Base-by-base conservation (phyloP, 2,329 filamentous ascomycete species). In the Aspergillus neoniger region DNA sequence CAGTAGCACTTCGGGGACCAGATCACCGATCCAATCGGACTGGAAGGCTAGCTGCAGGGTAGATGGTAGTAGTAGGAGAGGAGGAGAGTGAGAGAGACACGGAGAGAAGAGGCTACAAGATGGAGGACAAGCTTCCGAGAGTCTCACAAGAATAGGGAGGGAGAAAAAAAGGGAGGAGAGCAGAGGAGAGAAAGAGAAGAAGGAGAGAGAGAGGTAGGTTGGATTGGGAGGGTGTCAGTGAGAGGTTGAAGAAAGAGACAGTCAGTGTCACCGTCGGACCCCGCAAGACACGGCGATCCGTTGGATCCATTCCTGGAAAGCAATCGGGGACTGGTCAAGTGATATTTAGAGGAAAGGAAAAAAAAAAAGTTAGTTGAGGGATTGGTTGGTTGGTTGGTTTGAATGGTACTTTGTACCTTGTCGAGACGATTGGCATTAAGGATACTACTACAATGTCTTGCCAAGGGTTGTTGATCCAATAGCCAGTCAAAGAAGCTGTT, bases 1-100 rank as follows among this genome's bases (percentile, higher is more conserved):
- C 23, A 25, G 21, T 32, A n/a, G 47, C 47, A 28, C 47, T 15
- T 50, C n/a, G 47, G 23, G 23, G 47, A 28, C n/a, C 25, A 50
- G 17, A 30, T 30, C 15, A n/a, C 44, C 36, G 32, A 30, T 51
- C 36, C 44, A 50, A 59, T 62, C 21, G 58, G 43, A 51, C 30
- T 59, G 32, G 53, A 32, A 19, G 56, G 48, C 55, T 49, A 63
- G 48, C 30, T 41, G 43, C 58, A 58, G 41, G 60, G 58, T 55
- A 41, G 48, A 23, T 44, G 28, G 19, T 19, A 14, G n/a, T 21
- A 23, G 2, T 5, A 36, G 30, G 10, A 32, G n/a, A 43, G 25
- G 25, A 25, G 0, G 25, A 15, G 23, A n/a, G 2, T 30, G 38
- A 14, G 43, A 25, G 28, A 57, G 41, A 23, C 23, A 17, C n/a